Evolutionary conservation across 2,329 filamentous ascomycete genomes (phyloP).

Genomic region (Sporothrix globosa): DNA sequence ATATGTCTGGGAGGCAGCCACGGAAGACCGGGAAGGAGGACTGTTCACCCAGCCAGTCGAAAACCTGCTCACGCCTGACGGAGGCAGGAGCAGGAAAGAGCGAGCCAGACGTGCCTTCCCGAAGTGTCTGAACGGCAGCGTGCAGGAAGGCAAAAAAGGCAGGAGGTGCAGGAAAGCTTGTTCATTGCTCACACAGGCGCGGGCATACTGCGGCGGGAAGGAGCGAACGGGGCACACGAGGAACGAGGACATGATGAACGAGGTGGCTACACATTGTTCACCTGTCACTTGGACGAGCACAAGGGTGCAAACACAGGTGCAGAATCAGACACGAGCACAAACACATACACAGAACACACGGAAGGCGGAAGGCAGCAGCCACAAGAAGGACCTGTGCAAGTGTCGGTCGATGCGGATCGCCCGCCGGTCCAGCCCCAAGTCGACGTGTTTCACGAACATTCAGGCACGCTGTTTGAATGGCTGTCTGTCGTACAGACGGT

Average conservation of each 20-base stretch:
- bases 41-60: background rate
- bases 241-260: background rate
- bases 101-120: constrained; percentile 8
- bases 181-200: constrained; percentile 7
- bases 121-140: background rate
- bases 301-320: constrained; percentile 10
- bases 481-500: background rate
- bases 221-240: constrained; percentile 4
- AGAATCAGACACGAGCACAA: background rate
- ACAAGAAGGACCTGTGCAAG: background rate
- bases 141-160: background rate
- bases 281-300: background rate
- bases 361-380: background rate
- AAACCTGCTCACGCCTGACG: background rate
- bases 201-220: constrained; percentile 20
- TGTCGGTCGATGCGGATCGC: constrained; percentile 13
- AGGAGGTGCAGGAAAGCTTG: background rate
- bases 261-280: constrained; percentile 15
- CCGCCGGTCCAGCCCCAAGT: background rate
- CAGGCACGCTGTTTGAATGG: constrained; percentile 8
- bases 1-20: constrained; percentile 3
- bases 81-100: constrained; percentile 15
- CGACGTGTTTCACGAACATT: constrained; percentile 21
- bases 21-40: background rate
- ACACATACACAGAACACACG: constrained; percentile 16